phyloP scores from a whole-genome alignment of 306 rosid genomes.

The Castanospermum australe region DNA sequence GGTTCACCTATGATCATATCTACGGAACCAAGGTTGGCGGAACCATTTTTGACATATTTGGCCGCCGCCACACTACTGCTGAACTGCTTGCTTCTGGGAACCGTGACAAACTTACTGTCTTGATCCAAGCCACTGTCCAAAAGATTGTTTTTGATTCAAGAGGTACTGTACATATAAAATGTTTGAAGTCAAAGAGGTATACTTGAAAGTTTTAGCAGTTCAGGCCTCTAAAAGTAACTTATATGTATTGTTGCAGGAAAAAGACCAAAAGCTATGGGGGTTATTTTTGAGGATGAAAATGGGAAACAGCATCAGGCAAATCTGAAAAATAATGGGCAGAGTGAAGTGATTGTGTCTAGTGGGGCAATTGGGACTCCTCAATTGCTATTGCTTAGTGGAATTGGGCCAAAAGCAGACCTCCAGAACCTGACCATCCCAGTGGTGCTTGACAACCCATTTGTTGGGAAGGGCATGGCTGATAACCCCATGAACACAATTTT shows the following conservation, averaged over 20 bases:
- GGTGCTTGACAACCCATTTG: constrained; percentile 59
- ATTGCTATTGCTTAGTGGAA: constrained; percentile 81
- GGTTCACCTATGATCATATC: constrained; percentile 90
- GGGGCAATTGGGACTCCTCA: constrained; percentile 96
- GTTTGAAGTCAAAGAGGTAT: background rate
- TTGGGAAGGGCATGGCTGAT: constrained; percentile 91
- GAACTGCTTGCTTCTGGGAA: constrained; percentile 77
- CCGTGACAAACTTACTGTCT: constrained; percentile 63
- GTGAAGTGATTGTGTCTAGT: constrained; percentile 75
- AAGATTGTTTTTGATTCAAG: constrained; percentile 67
- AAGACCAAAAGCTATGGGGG: constrained; percentile 76
- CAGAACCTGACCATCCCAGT: constrained; percentile 62
- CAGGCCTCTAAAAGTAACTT: constrained; percentile 10
- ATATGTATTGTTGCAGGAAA: constrained; percentile 42
- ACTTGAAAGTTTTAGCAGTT: background rate
- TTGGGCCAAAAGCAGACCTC: constrained; percentile 79
- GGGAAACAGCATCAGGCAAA: constrained; percentile 74
- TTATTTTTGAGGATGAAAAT: constrained; percentile 77
- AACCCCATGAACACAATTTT: constrained; percentile 91
- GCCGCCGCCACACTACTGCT: constrained; percentile 87
- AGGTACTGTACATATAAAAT: constrained; percentile 31
- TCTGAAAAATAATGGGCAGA: constrained; percentile 38
- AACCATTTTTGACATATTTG: constrained; percentile 79
- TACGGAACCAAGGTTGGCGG: constrained; percentile 96
- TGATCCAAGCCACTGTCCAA: constrained; percentile 77